These are phyloP conservation scores for Penicillium sp. DNA, from an alignment of 2,329 filamentous ascomycete species.

Conservation along the genomic window DNA sequence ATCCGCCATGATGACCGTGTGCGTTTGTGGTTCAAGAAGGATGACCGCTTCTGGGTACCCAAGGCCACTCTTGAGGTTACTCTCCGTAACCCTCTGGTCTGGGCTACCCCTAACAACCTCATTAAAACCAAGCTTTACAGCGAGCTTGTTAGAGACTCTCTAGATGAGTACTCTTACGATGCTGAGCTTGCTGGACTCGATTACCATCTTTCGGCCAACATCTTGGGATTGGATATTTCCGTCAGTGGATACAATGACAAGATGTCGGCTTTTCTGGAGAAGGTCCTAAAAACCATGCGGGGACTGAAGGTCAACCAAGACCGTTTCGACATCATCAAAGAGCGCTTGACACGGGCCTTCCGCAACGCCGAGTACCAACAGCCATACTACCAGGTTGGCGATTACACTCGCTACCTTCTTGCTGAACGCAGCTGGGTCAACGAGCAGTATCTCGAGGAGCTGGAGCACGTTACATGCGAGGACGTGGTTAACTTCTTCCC, in stretches of 20 bases:
- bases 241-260: constrained; percentile 97
- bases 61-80: constrained; percentile 86
- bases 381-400: constrained; percentile 84
- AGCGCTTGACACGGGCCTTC: constrained; percentile 73
- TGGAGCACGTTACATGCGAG: constrained; percentile 72
- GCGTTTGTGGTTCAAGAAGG: constrained; percentile 96
- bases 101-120: constrained; percentile 73
- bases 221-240: constrained; percentile 73
- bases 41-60: constrained; percentile 97
- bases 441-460: constrained; percentile 75
- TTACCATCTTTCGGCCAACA: constrained; percentile 75
- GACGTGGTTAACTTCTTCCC: constrained; percentile 77
- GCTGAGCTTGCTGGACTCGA: constrained; percentile 88
- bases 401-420: constrained; percentile 79
- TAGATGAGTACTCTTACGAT: constrained; percentile 94
- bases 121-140: constrained; percentile 80
- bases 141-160: constrained; percentile 81
- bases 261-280: constrained; percentile 83
- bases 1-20: constrained; percentile 81
- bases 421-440: constrained; percentile 76
- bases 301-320: constrained; percentile 83
- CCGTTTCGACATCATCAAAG: constrained; percentile 88
- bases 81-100: constrained; percentile 76
- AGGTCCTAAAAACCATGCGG: constrained; percentile 80
- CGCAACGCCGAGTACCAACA: constrained; percentile 87